Evolutionary conservation across 2,329 filamentous ascomycete genomes (phyloP).

Genomic region (Monosporascus sp.): DNA sequence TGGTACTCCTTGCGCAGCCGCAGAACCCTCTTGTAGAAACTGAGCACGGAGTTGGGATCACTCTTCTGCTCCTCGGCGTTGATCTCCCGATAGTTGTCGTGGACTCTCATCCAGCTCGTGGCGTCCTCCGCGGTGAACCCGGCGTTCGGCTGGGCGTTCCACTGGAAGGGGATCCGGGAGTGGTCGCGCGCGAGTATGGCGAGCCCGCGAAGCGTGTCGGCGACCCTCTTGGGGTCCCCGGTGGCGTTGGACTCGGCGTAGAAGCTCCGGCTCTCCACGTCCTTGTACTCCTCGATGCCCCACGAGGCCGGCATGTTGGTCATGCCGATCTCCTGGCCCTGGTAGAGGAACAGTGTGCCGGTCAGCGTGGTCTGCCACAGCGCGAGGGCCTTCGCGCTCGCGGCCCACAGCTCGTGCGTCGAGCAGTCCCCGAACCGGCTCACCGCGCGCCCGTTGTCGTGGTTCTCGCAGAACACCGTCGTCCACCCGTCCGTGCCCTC

Average conservation of each 20-base stretch:
- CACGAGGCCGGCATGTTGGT: conserved; percentile 47
- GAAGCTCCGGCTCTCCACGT: conserved; percentile 49
- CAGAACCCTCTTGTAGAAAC: conserved; percentile 54
- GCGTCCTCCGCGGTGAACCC: conserved; percentile 48
- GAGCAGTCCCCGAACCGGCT: conserved; percentile 47
- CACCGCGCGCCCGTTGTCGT: conserved; percentile 55
- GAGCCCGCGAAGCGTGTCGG: conserved; percentile 45
- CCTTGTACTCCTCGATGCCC: conserved; percentile 48
- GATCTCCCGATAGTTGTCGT: conserved; percentile 50
- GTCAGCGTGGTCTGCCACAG: conserved; percentile 43
- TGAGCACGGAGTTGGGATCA: conserved; percentile 46
- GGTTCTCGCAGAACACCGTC: conserved; percentile 58
- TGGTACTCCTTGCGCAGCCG: conserved; percentile 47
- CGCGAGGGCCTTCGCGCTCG: conserved; percentile 48
- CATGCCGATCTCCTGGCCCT: conserved; percentile 60
- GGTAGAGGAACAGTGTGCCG: conserved; percentile 53
- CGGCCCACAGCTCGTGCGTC: conserved; percentile 36
- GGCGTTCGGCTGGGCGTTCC: conserved; percentile 51
- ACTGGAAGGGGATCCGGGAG: conserved; percentile 61
- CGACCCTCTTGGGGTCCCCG: conserved; percentile 30
- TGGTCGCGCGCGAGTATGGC: conserved; percentile 59
- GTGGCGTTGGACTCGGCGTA: conserved; percentile 40
- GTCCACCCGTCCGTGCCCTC: conserved; percentile 50
- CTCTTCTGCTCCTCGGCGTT: conserved; percentile 48
- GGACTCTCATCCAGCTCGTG: conserved; percentile 64